Percentiles rank a stretch among this genome's conserved stretches.
Conservation (phyloP, 2,329 filamentous ascomycete genomes). For the Ceratocystiopsis sp. region DNA sequence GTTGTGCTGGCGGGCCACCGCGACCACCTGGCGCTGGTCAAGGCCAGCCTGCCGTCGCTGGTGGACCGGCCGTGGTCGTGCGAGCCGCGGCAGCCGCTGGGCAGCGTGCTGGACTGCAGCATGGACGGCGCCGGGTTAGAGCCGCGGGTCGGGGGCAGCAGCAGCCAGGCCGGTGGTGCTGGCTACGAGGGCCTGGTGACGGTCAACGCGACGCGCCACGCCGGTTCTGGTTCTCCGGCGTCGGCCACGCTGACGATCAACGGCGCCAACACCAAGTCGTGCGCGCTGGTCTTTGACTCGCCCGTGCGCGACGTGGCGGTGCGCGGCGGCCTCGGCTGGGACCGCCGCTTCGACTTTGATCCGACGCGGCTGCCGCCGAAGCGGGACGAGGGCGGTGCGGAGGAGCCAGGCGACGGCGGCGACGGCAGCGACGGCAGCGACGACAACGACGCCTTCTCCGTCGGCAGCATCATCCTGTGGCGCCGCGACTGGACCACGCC, state of each 20-base stretch:
- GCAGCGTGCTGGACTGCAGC: conserved; percentile 46
- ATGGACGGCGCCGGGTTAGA: conserved; percentile 40
- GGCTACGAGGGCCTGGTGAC: conserved; percentile 43
- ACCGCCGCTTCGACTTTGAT: conserved; percentile 47
- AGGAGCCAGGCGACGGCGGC: too few relatives aligned
- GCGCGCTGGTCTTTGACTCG: conserved; percentile 54
- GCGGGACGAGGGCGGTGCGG: conserved; percentile 28
- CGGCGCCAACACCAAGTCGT: conserved; percentile 62
- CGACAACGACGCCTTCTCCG: conserved; percentile 8
- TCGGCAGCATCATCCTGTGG: conserved; percentile 61
- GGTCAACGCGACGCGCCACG: conserved; percentile 36
- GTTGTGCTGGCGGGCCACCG: conserved; percentile 50
- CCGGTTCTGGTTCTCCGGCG: background rate
- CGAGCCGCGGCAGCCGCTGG: conserved; percentile 18
- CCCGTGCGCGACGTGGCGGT: conserved; percentile 50
- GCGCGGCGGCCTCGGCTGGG: conserved; percentile 33
- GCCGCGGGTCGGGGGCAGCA: conserved; percentile 28
- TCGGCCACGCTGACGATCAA: conserved; percentile 47
- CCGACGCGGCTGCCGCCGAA: conserved; percentile 16
- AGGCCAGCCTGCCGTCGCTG: conserved; percentile 53
- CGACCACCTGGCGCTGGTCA: conserved; percentile 48
- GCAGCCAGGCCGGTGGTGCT: conserved; percentile 35
- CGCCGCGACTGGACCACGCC: conserved; percentile 59
- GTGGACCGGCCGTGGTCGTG: conserved; percentile 44
- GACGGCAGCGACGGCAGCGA: too few relatives aligned